A percentile compares a stretch with the other conserved stretches of the same genome.
Evolutionary conservation across 1,139 yeast genomes (phyloP).

Genomic region (Blastobotrys proliferans): DNA sequence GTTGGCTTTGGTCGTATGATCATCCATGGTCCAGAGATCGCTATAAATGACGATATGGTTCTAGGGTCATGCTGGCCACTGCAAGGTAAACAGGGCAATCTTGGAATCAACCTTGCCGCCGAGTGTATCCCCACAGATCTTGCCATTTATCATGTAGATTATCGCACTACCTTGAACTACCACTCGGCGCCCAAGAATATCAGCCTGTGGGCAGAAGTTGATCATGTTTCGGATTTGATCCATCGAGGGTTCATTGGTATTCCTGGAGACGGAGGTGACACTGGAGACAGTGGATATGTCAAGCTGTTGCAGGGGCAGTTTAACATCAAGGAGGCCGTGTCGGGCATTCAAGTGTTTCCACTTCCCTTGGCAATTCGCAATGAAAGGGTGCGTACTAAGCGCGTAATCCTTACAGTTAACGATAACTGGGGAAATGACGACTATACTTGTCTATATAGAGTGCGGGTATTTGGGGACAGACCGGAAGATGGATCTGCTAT

Average conservation of each 20-base stretch:
- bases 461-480: slow-evolving; percentile 31
- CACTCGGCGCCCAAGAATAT: slow-evolving; percentile 32
- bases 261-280: slow-evolving; percentile 8
- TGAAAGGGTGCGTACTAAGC: slow-evolving; percentile 19
- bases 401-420: slow-evolving; percentile 25
- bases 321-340: slow-evolving; percentile 23
- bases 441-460: slow-evolving; percentile 35
- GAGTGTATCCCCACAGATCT: slow-evolving; percentile 28
- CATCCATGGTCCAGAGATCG: slow-evolving; percentile 28
- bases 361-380: slow-evolving; percentile 25
- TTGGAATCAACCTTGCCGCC: slow-evolving; percentile 31
- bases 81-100: slow-evolving; percentile 30
- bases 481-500: neutral
- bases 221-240: slow-evolving; percentile 2
- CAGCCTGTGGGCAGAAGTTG: slow-evolving; percentile 30
- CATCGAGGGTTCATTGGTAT: slow-evolving; percentile 2
- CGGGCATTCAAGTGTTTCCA: slow-evolving; percentile 31
- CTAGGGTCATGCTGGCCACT: slow-evolving; percentile 39
- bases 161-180: slow-evolving; percentile 27
- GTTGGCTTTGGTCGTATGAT: slow-evolving; percentile 26
- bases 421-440: slow-evolving; percentile 35
- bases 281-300: too few relatives aligned
- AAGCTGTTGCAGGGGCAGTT: slow-evolving; percentile 28
- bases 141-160: slow-evolving; percentile 32
- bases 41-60: slow-evolving; percentile 26